Base-by-base conservation (phyloP, 2,329 filamentous ascomycete genomes). In the Fusarium sp. region DNA sequence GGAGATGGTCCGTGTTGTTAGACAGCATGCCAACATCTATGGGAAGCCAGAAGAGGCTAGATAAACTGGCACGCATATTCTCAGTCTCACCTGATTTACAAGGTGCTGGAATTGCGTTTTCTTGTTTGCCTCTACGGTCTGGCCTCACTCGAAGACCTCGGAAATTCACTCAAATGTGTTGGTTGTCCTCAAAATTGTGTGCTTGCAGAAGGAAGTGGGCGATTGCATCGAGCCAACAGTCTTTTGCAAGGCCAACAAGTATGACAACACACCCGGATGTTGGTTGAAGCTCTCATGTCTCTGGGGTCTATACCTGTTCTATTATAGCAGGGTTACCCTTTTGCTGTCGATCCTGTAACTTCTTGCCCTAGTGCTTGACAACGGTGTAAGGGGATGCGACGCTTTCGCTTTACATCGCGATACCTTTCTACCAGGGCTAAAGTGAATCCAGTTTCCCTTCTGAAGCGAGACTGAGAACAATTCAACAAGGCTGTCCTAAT, bases 41-140 rank as follows among this genome's bases (percentile, higher is more conserved):
- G 53, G 53, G 53, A 58, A 49, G 46, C 18, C 33, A 35, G 40
- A 59, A 57, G 25, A 60, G 40, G 44, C 59, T 46, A 58, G 61
- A 38, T 57, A 64, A 38, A 42, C 63, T 67, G 68, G 58, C 73
- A 67, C 63, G 76, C 76, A 78, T 73, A 58, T 59, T 52, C 37
- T 33, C 42, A 42, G 58, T 64, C 76, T 78, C 76, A 78, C 76
- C 74, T 78, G 76, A 78, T 75, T 46, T 50, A 44, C 53, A 65
- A 38, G 21, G 35, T 40, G 49, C 64, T 35, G 43, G 35, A 35
- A 37, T 44, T 33, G n/a, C 21, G 49, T 37, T 18, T 32, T 42
- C 43, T 54, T 52, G 16, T 32, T 33, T 56, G 33, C 46, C 57
- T 25, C 33, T 25, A 42, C 38, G 25, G n/a, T 50, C 32, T 52